Evolutionary conservation across 1,284 basidiomycete genomes (phyloP), one percentile per base, ranked within the genome.

Genomic region (Pterulicium gracile): DNA sequence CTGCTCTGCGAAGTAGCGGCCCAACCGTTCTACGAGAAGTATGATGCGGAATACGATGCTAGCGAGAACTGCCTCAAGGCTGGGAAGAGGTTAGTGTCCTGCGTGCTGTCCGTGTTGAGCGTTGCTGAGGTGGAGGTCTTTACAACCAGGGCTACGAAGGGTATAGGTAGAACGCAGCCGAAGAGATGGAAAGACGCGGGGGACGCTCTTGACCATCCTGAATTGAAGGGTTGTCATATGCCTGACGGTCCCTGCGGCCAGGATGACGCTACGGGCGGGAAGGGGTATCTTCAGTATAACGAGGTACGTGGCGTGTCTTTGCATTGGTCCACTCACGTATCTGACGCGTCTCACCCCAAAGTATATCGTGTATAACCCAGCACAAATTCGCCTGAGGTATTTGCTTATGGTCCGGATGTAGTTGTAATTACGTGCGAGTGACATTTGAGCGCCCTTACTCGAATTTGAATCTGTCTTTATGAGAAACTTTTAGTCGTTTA

Each of bases 121-220:
- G n/a, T n/a, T n/a, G n/a, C n/a, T n/a, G n/a, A n/a, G n/a, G n/a
- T n/a, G n/a, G 42, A 14, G 19, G 21, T 22, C 19, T 14, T 15
- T 13, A 41, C 18, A 54, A 51, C 40, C 43, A 77, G 75, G 42
- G 64, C 69, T 15, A 81, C 77, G 7, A 75, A 75, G 51, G 78
- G 76, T 48, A 49, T 76, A 5, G 77, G 77, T 2, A 61, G 61
- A 23, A 70, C 64, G 2, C 73, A 75, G 52, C 77, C 75, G 13
- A 60, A 52, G 0, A 62, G 66, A n/a, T 81, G 78, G 78, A 73
- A 79, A 56, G 77, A 80, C 51, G 77, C 77, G 0, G 77, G 77
- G 22, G 58, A 59, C 22, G 69, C 71, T 0, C 59, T 78, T n/a
- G 66, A 63, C 27, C 64, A 77, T 52, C 62, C 66, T 4, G 73